phyloP scores from a whole-genome alignment of 129 eudicot genomes.

The Logfia minima region DNA sequence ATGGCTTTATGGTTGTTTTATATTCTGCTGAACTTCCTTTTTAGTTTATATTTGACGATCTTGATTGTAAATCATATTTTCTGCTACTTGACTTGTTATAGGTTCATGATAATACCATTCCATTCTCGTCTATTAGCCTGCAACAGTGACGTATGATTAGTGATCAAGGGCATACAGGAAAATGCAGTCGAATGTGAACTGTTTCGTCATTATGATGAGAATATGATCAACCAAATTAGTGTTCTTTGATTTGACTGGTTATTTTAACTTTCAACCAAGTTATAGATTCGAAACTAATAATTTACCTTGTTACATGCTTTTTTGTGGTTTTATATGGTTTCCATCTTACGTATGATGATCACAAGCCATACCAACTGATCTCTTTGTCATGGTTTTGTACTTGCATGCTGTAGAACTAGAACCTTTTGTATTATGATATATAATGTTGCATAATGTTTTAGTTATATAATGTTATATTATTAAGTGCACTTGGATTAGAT shows the following conservation, averaged over 20 bases:
- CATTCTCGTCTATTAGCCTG: background rate
- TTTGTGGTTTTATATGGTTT: background rate
- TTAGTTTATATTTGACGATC: background rate
- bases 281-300: background rate
- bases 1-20: background rate
- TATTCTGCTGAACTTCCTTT: background rate
- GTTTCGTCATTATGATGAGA: conserved; percentile 18
- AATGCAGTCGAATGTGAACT: conserved; percentile 10
- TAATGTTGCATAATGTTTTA: background rate
- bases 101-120: conserved; percentile 23
- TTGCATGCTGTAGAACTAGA: background rate
- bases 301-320: background rate
- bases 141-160: background rate
- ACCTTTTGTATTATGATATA: background rate
- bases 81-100: conserved; percentile 21
- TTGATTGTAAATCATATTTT: background rate
- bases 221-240: background rate
- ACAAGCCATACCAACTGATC: conserved; percentile 6
- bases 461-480: background rate
- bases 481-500: background rate
- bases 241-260: conserved; percentile 4
- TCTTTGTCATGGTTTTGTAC: background rate
- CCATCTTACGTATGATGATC: background rate
- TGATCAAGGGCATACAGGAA: background rate
- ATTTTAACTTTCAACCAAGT: background rate